Evolutionary conservation across 495 filamentous ascomycete species (phyloP), one percentile per base, ranked within the genome.

Genomic region (Parmelia sp.): DNA sequence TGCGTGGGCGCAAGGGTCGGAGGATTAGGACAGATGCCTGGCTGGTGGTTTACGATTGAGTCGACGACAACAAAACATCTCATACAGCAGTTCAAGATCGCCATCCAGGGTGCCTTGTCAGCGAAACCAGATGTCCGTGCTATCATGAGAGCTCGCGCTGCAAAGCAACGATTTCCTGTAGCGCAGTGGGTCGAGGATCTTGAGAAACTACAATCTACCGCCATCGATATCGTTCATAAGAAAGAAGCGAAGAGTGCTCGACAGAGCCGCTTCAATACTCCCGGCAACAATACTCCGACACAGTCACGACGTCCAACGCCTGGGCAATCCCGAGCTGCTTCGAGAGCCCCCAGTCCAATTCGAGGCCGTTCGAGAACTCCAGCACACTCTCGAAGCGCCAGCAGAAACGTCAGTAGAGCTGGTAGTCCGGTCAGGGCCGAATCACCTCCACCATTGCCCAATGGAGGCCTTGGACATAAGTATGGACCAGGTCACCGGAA

Each of bases 1-100:
- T 87, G 88, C 57, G 86, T 91, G 57, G 88, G 88, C 23, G 85
- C 87, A 45, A 74, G 81, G 60, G 80, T 83, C 25, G 80, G 80
- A 61, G 88, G 88, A 31, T 78, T 91, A 39, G 88, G 88, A 5
- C 84, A 89, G 66, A 90, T 90, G 87, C 88, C 88, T 27, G 88
- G 89, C n/a, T 86, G 83, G 77, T 87, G 84, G 84, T 86, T 79
- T 69, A 90, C 80, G 62, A 85, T 74, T 62, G 89, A 92, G 73
- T 88, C 85, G 0, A 88, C 81, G 15, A 85, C 85, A 6, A 87
- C 87, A 0, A 81, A 80, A 19, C 89, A 92, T 75, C 72, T 90
- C 17, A 72, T 90, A 47, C 83, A 84, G 42, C 89, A 92, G 71
- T 90, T 91, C 75, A 86, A 83, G 67, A 76, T 81, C 57, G 86